A percentile compares a stretch with the other conserved stretches of the same genome.
These are phyloP conservation scores for Rhizophagus clarus DNA, from an alignment of 192 early-diverging fungal genomes.

Conservation along the genomic window DNA sequence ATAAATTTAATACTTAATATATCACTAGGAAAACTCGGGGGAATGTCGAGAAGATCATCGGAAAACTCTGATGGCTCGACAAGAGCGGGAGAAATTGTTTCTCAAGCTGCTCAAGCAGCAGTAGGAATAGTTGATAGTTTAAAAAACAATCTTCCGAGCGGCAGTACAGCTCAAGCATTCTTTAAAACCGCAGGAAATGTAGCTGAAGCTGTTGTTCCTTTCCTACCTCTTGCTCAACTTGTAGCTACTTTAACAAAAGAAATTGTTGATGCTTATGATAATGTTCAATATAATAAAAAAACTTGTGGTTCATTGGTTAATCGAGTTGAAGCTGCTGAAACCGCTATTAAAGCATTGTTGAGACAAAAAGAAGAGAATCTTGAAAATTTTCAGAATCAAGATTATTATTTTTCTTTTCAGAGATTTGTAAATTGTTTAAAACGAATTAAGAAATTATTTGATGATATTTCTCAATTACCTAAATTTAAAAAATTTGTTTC, in stretches of 20 bases:
- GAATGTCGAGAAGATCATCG: too few relatives aligned
- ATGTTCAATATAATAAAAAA: slow-evolving; percentile 30
- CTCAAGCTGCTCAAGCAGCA: too few relatives aligned
- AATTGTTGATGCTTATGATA: slow-evolving; percentile 14
- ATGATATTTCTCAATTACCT: slow-evolving; percentile 23
- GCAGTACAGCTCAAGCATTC: too few relatives aligned
- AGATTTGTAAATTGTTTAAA: slow-evolving; percentile 9
- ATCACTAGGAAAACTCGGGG: too few relatives aligned
- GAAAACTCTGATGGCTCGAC: too few relatives aligned
- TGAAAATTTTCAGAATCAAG: slow-evolving; percentile 3
- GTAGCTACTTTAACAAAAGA: neutral
- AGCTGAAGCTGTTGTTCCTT: neutral
- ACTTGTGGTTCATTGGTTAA: slow-evolving; percentile 15
- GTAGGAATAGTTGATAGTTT: too few relatives aligned
- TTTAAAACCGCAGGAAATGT: neutral
- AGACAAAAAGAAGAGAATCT: slow-evolving; percentile 12
- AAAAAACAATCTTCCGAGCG: too few relatives aligned
- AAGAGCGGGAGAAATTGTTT: too few relatives aligned
- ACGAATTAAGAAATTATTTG: slow-evolving; percentile 26
- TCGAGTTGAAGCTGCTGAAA: slow-evolving; percentile 2
- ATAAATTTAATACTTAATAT: too few relatives aligned
- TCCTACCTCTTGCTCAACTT: neutral
- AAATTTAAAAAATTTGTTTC: slow-evolving; percentile 13
- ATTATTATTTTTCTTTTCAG: slow-evolving; percentile 4
- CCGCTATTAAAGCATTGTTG: neutral